These are phyloP conservation scores for Kuraishia hungarica DNA, from an alignment of 805 yeast species.

Conservation along the genomic window DNA sequence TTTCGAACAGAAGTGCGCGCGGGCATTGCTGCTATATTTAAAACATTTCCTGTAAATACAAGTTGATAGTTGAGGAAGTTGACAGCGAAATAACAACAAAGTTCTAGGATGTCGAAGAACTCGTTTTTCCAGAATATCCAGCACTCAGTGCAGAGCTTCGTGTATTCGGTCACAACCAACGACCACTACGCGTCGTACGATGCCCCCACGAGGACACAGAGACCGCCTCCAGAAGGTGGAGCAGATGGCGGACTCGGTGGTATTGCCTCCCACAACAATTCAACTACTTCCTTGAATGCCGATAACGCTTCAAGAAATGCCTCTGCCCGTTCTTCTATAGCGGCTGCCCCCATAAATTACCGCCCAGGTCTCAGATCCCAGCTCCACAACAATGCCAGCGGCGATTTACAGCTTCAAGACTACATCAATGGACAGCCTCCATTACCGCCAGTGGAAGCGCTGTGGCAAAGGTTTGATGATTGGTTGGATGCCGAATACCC, in stretches of 20 bases:
- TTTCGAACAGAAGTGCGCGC: background rate
- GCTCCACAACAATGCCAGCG: constrained; percentile 26
- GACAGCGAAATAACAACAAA: background rate
- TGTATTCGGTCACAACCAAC: constrained; percentile 44
- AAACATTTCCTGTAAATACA: background rate
- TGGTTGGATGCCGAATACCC: constrained; percentile 78
- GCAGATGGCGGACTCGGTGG: constrained; percentile 8
- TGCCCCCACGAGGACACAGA: constrained; percentile 19
- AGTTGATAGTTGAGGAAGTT: background rate
- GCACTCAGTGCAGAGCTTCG: constrained; percentile 17
- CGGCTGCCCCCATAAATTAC: constrained; percentile 33
- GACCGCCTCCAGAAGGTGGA: background rate
- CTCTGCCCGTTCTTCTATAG: constrained; percentile 30
- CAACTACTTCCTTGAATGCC: constrained; percentile 27
- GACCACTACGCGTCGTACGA: constrained; percentile 54
- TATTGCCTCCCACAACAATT: constrained; percentile 15
- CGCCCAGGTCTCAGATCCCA: constrained; percentile 31
- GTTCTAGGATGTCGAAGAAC: background rate
- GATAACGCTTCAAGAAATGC: constrained; percentile 22
- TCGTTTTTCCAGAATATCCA: constrained; percentile 2
- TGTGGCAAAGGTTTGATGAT: constrained; percentile 84
- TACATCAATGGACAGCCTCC: constrained; percentile 39
- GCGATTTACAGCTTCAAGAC: constrained; percentile 49
- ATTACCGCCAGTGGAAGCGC: constrained; percentile 56
- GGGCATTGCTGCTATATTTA: background rate